Conservation (phyloP, 75 land plant genomes). For the Picea glauca region DNA sequence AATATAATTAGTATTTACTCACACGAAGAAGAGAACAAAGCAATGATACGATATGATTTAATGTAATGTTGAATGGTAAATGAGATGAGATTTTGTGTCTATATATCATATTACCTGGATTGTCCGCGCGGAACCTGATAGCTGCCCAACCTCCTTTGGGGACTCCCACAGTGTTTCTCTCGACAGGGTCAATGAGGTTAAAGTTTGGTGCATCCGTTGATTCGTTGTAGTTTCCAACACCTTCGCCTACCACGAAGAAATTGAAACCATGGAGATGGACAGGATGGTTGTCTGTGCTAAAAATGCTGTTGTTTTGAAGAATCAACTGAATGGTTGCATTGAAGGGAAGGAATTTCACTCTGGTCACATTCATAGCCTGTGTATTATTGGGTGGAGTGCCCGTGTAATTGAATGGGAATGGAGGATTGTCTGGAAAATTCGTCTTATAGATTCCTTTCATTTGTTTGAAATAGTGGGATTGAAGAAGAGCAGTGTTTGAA, state of each 20-base stretch:
- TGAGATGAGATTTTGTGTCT: too few relatives aligned
- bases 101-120: slow-evolving; percentile 27
- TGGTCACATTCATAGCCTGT: slow-evolving; percentile 10
- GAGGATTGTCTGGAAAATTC: slow-evolving; percentile 35
- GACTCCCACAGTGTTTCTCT: slow-evolving; percentile 28
- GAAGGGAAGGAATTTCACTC: slow-evolving; percentile 14
- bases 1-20: too few relatives aligned
- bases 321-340: slow-evolving; percentile 26
- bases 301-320: slow-evolving; percentile 18
- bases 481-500: slow-evolving; percentile 11
- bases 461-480: slow-evolving; percentile 19
- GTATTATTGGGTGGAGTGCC: not conserved
- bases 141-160: slow-evolving; percentile 37
- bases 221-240: slow-evolving; percentile 30
- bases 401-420: not conserved
- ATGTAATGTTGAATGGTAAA: too few relatives aligned
- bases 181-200: slow-evolving; percentile 30
- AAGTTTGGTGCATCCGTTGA: slow-evolving; percentile 5
- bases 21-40: too few relatives aligned
- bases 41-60: too few relatives aligned
- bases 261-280: slow-evolving; percentile 37
- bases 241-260: slow-evolving; percentile 30
- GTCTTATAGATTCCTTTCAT: slow-evolving; percentile 23
- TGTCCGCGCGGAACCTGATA: slow-evolving; percentile 34
- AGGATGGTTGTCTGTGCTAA: slow-evolving; percentile 26